A percentile compares a stretch with the other conserved stretches of the same genome.
Conservation (phyloP, 2,329 filamentous ascomycete genomes). For the Xylaria sp. region DNA sequence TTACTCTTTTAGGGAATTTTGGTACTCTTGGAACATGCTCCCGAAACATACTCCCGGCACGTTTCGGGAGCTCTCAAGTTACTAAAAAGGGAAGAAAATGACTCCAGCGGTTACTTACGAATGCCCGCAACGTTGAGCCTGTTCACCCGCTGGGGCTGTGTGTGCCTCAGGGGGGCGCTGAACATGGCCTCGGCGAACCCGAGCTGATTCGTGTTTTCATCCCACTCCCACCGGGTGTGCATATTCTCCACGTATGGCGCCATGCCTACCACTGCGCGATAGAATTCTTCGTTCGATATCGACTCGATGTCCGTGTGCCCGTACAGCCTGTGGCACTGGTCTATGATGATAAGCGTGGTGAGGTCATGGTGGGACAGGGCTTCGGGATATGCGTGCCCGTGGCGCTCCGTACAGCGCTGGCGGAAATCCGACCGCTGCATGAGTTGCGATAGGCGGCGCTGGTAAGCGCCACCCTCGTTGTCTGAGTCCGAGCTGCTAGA, state of each 20-base stretch:
- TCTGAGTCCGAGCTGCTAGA: not conserved
- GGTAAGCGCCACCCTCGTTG: conserved; percentile 12
- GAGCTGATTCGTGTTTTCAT: not conserved
- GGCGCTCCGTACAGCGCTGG: not conserved
- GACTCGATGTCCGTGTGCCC: not conserved
- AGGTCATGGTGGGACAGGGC: not conserved
- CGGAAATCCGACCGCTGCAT: not conserved
- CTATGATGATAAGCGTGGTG: not conserved
- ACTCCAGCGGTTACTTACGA: too few relatives aligned
- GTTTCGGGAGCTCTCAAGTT: too few relatives aligned
- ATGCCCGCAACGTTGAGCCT: too few relatives aligned
- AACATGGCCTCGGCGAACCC: not conserved
- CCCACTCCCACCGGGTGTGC: not conserved
- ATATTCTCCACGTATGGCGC: not conserved
- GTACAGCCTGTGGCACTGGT: conserved; percentile 15
- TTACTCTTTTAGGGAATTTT: too few relatives aligned
- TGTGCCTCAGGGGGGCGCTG: not conserved
- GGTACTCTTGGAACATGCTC: too few relatives aligned
- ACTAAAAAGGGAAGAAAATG: too few relatives aligned
- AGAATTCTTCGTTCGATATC: conserved; percentile 4
- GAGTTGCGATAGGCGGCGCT: conserved; percentile 10
- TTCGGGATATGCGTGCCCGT: not conserved
- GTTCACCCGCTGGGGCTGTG: not conserved
- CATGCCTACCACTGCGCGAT: not conserved
- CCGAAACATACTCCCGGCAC: too few relatives aligned